phyloP scores from a whole-genome alignment of 192 early-diverging fungal species.

The Entomortierella lignicola region DNA sequence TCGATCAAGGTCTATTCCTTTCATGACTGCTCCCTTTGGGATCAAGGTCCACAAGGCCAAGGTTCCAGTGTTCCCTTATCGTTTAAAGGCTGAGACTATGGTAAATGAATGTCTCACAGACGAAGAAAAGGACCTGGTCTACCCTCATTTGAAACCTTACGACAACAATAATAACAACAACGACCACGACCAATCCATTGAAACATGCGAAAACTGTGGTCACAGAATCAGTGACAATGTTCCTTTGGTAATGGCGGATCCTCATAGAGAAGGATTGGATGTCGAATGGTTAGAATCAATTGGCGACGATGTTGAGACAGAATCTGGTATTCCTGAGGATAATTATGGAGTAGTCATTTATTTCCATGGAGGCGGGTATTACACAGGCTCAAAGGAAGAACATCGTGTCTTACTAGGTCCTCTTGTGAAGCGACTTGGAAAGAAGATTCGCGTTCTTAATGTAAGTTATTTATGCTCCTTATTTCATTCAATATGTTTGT shows the following conservation, averaged over 20 bases:
- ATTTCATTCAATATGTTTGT: no score
- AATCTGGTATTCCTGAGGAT: not conserved
- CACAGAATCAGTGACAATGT: no score
- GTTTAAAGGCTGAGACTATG: slow-evolving; percentile 24
- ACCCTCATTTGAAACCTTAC: no score
- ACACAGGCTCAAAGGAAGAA: slow-evolving; percentile 55
- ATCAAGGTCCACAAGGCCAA: slow-evolving; percentile 25
- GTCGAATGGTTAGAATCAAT: slow-evolving; percentile 37
- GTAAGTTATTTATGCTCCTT: no score
- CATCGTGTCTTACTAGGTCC: slow-evolving; percentile 58
- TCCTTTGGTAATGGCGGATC: not conserved
- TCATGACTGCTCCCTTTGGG: slow-evolving; percentile 31
- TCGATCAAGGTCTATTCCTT: slow-evolving; percentile 34
- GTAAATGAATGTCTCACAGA: slow-evolving; percentile 19
- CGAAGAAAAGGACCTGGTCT: not conserved
- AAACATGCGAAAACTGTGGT: no score
- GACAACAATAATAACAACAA: no score
- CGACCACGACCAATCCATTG: no score
- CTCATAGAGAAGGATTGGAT: slow-evolving; percentile 26
- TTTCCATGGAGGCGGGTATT: slow-evolving; percentile 82
- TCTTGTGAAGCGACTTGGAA: slow-evolving; percentile 20
- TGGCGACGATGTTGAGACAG: not conserved
- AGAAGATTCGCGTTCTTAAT: slow-evolving; percentile 19
- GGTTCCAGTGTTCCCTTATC: slow-evolving; percentile 25
- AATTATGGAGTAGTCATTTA: slow-evolving; percentile 66